These are phyloP conservation scores for Porodaedalea pini DNA, from an alignment of 1,284 basidiomycete species.

Conservation along the genomic window DNA sequence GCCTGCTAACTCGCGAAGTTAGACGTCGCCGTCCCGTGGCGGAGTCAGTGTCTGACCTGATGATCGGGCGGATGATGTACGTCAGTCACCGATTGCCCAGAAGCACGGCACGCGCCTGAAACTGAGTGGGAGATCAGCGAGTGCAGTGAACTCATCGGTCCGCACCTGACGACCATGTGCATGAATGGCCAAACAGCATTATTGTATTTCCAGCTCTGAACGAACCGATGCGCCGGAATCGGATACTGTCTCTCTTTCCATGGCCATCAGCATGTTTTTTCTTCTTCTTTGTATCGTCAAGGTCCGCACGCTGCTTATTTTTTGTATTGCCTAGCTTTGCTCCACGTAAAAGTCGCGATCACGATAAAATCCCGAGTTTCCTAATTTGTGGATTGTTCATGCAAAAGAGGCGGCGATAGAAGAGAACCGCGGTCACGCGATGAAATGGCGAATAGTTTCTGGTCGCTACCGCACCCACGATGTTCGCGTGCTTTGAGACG, in stretches of 20 bases:
- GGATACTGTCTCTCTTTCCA: not conserved
- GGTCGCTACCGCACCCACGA: no score
- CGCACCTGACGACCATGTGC: not conserved
- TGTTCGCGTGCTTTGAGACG: no score
- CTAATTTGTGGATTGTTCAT: not conserved
- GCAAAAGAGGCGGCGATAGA: not conserved
- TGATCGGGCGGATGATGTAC: not conserved
- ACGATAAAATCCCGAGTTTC: not conserved
- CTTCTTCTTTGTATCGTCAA: not conserved
- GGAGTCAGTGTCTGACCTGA: not conserved
- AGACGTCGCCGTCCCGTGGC: constrained; percentile 7
- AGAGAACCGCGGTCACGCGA: not conserved
- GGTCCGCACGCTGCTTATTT: not conserved
- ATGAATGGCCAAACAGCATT: not conserved
- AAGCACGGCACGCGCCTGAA: not conserved
- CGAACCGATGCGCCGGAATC: not conserved
- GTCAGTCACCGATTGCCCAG: not conserved
- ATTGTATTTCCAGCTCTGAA: not conserved
- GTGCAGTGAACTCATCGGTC: no score
- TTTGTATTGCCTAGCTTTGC: not conserved
- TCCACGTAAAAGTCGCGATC: not conserved
- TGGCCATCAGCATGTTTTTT: no score
- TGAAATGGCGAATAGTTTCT: no score
- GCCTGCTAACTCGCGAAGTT: constrained; percentile 16
- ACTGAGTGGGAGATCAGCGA: not conserved